Evolutionary conservation across 768 basidiomycete species (phyloP), one percentile per base, ranked within the genome.

Genomic region (Lentinus brumalis): DNA sequence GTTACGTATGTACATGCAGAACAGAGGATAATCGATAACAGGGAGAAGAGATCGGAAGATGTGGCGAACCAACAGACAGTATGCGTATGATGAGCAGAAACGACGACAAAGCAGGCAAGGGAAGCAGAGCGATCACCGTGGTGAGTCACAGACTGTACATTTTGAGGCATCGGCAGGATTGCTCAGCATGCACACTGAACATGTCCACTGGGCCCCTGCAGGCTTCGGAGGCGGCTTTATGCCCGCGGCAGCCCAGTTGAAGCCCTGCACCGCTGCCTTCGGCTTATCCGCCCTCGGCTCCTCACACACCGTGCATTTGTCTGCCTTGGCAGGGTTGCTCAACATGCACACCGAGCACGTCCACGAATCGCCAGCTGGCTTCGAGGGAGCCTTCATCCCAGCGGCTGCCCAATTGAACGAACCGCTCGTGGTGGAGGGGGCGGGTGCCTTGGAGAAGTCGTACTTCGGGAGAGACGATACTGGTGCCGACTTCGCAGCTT

Each of bases 341-440:
- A 80, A 66, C 69, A 73, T 75, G 61, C 91, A 92, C 3, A 71
- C 65, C 0, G 71, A 73, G 68, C 89, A 92, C 15, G 64, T 81
- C 89, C 89, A 91, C n/a, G 62, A 66, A 21, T 65, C 71, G 49
- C 65, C 68, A 5, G 65, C 30, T 2, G 73, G 60, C 38, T 63
- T 55, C 14, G 66, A 62, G 5, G 85, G 81, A 3, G 79, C 70
- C 63, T 82, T 86, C 56, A 83, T 70, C 4, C 86, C 88, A 0
- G 86, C 86, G 10, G 84, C 86, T 2, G 79, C 76, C 82, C 84
- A 89, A 66, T 88, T 77, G 65, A 89, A 89, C 31, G 59, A 44
- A 29, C 50, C 21, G 14, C 55, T 26, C 15, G 61, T 9, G 1
- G 54, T 31, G 4, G 53, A 15, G 7, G 50, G 44, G 8, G 35